These are phyloP conservation scores for Aspergillus pseudoviridinutans DNA, from an alignment of 2,329 filamentous ascomycete genomes.

Conservation along the genomic window DNA sequence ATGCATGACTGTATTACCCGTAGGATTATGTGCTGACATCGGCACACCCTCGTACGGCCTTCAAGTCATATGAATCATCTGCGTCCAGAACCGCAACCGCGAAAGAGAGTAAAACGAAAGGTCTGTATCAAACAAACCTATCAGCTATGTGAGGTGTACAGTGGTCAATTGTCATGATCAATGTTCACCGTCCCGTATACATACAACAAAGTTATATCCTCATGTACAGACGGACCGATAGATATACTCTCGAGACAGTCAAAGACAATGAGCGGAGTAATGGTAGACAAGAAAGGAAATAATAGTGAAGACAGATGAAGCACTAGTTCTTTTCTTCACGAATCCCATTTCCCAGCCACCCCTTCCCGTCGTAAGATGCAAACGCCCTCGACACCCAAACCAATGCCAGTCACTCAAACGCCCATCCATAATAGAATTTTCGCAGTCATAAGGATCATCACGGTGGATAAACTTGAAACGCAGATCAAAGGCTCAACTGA, in stretches of 20 bases:
- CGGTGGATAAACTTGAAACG: neutral
- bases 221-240: neutral
- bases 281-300: neutral
- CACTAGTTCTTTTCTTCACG: neutral
- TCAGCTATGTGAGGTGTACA: too few species aligned
- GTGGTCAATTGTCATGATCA: neutral
- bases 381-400: constrained; percentile 6
- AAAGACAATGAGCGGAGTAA: neutral
- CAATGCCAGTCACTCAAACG: neutral
- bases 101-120: too few species aligned
- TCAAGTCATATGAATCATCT: neutral
- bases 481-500: constrained; percentile 44
- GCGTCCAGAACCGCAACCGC: too few species aligned
- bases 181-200: neutral
- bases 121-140: too few species aligned
- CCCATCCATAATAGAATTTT: neutral
- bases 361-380: neutral
- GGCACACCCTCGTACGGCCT: neutral
- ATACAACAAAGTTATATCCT: neutral
- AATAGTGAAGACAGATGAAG: neutral
- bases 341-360: neutral
- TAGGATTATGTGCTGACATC: too few species aligned
- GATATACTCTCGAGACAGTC: neutral
- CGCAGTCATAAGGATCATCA: neutral
- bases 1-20: too few species aligned